These are phyloP conservation scores for Trametes punicea DNA, from an alignment of 768 basidiomycete genomes.

Conservation along the genomic window DNA sequence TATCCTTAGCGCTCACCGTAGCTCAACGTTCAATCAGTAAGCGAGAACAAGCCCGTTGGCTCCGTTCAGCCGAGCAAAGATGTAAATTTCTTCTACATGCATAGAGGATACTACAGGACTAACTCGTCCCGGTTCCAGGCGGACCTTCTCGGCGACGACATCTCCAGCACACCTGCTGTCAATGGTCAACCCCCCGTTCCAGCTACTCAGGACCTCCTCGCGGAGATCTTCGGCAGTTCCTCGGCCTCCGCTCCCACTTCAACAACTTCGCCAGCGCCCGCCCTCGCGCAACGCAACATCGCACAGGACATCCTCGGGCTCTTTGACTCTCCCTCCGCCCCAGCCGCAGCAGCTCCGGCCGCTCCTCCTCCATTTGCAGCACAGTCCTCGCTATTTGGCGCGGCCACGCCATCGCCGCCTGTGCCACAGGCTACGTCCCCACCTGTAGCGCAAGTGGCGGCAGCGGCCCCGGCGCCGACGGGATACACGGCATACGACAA, in stretches of 20 bases:
- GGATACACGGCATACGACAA: conserved; percentile 89
- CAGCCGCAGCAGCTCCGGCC: conserved; percentile 16
- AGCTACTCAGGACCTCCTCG: conserved; percentile 82
- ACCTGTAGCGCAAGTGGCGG: conserved; percentile 41
- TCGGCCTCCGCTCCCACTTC: conserved; percentile 35
- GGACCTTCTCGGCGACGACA: conserved; percentile 84
- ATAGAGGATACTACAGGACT: neutral
- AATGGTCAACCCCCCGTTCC: conserved; percentile 43
- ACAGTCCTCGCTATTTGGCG: conserved; percentile 8
- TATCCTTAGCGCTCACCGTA: neutral
- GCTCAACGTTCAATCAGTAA: conserved; percentile 50
- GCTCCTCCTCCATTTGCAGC: neutral
- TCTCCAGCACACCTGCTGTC: conserved; percentile 37
- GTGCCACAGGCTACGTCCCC: conserved; percentile 36
- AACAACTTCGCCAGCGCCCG: conserved; percentile 5
- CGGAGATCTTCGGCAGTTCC: conserved; percentile 82
- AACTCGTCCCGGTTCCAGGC: conserved; percentile 32
- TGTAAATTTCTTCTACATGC: conserved; percentile 35
- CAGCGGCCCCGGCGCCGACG: conserved; percentile 50
- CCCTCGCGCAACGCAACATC: conserved; percentile 46
- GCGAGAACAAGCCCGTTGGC: conserved; percentile 95
- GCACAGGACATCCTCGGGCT: conserved; percentile 91
- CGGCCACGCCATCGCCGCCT: neutral
- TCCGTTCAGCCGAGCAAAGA: conserved; percentile 79
- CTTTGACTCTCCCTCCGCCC: conserved; percentile 42